phyloP scores from a whole-genome alignment of 176 grass and related monocot species.

The Triticum urartu region DNA sequence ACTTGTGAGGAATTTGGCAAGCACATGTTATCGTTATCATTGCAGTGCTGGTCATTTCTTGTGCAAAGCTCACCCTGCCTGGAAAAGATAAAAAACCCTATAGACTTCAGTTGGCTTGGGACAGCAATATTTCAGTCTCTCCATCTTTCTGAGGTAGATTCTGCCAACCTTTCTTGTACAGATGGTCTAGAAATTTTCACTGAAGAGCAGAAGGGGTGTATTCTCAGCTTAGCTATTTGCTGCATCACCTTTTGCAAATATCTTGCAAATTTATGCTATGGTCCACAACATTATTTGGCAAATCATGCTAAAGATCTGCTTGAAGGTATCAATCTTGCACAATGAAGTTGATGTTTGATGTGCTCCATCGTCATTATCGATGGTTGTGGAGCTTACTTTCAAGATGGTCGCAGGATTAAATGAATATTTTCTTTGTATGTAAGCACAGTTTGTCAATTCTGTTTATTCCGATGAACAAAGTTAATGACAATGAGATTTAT shows the following conservation, averaged over 20 bases:
- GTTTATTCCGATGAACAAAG: slow-evolving; percentile 33
- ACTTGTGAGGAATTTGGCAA: slow-evolving; percentile 49
- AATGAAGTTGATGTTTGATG: slow-evolving; percentile 11
- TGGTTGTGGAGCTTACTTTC: slow-evolving; percentile 23
- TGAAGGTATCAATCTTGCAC: slow-evolving; percentile 24
- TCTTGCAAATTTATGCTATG: slow-evolving; percentile 72
- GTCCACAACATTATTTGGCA: slow-evolving; percentile 49
- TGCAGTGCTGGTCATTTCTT: slow-evolving; percentile 65
- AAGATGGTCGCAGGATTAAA: background rate
- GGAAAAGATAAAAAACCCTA: slow-evolving; percentile 65
- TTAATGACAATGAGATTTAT: background rate
- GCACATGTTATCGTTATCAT: slow-evolving; percentile 46
- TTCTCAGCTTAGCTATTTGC: slow-evolving; percentile 68
- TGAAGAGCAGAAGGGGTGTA: slow-evolving; percentile 26
- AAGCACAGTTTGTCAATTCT: slow-evolving; percentile 1
- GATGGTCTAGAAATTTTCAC: slow-evolving; percentile 1
- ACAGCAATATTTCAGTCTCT: slow-evolving; percentile 22
- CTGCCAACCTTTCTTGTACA: slow-evolving; percentile 27
- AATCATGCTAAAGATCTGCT: slow-evolving; percentile 52
- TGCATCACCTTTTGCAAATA: slow-evolving; percentile 64
- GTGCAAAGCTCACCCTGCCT: slow-evolving; percentile 41
- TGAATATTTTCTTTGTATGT: background rate
- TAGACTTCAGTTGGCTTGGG: slow-evolving; percentile 59
- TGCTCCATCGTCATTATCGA: background rate
- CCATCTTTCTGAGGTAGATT: slow-evolving; percentile 23